Conservation (phyloP, 495 filamentous ascomycete species). For the Neurospora sublineolata region DNA sequence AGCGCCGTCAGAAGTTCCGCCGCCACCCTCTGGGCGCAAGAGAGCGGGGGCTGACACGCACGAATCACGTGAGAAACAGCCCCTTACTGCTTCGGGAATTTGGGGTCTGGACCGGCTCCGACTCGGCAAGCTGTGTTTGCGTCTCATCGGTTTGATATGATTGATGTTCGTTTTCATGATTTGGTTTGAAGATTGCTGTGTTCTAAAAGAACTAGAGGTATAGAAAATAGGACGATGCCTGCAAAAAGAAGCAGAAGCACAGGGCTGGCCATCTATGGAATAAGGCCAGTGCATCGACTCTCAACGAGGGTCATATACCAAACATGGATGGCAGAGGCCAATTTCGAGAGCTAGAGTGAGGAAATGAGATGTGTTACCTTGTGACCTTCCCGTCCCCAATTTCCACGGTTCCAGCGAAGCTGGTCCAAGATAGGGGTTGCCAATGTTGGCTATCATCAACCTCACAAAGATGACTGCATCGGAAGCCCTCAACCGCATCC, state of each 20-base stretch:
- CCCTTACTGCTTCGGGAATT: neutral
- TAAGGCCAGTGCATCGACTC: neutral
- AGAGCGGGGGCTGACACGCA: conserved; percentile 5
- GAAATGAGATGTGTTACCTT: neutral
- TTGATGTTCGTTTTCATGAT: neutral
- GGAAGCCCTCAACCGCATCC: neutral
- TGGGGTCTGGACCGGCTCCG: neutral
- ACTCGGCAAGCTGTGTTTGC: neutral
- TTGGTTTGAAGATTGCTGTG: neutral
- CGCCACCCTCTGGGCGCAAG: conserved; percentile 2
- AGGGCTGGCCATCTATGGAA: neutral
- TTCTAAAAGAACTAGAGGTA: neutral
- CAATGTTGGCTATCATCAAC: neutral
- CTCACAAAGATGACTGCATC: neutral
- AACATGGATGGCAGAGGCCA: neutral
- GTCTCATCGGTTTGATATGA: neutral
- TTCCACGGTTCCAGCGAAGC: neutral
- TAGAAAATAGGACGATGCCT: neutral
- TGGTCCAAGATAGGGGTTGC: neutral
- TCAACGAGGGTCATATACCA: neutral
- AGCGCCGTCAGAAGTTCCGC: conserved; percentile 1
- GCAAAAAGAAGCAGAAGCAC: neutral
- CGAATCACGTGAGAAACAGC: conserved; percentile 7
- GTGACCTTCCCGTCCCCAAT: neutral
- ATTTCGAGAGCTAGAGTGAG: neutral